These are phyloP conservation scores for Fusarium oligoseptatum DNA, from an alignment of 2,329 filamentous ascomycete species.

Conservation along the genomic window DNA sequence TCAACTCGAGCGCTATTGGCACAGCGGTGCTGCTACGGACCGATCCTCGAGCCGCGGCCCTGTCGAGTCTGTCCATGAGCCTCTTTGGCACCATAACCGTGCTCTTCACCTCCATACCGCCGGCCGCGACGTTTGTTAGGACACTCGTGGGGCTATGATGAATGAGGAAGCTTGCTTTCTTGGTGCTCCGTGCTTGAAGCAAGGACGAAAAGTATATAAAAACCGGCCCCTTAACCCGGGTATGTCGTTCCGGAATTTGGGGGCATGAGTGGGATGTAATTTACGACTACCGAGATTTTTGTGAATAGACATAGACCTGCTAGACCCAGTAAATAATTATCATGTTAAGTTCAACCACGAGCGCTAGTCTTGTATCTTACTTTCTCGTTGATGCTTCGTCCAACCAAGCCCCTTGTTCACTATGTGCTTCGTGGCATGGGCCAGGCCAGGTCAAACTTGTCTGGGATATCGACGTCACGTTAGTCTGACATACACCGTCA, in stretches of 20 bases:
- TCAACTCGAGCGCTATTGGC: conserved; percentile 71
- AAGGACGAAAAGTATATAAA: neutral
- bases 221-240: neutral
- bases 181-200: neutral
- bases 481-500: conserved; percentile 37
- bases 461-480: conserved; percentile 20
- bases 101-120: conserved; percentile 69
- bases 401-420: conserved; percentile 12
- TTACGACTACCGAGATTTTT: conserved; percentile 7
- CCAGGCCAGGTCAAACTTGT: neutral
- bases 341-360: neutral
- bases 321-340: conserved; percentile 2
- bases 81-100: conserved; percentile 72
- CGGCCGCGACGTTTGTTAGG: conserved; percentile 62
- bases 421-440: neutral
- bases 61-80: conserved; percentile 72
- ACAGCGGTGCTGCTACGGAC: conserved; percentile 68
- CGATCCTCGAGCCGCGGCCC: conserved; percentile 70
- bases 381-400: neutral
- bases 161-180: neutral
- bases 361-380: neutral
- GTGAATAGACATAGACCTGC: conserved; percentile 1
- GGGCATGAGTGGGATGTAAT: neutral
- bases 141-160: conserved; percentile 60
- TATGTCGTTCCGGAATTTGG: conserved; percentile 5